Conservation (phyloP, 2,329 filamentous ascomycete genomes). For the Dactylellina haptotyla region DNA sequence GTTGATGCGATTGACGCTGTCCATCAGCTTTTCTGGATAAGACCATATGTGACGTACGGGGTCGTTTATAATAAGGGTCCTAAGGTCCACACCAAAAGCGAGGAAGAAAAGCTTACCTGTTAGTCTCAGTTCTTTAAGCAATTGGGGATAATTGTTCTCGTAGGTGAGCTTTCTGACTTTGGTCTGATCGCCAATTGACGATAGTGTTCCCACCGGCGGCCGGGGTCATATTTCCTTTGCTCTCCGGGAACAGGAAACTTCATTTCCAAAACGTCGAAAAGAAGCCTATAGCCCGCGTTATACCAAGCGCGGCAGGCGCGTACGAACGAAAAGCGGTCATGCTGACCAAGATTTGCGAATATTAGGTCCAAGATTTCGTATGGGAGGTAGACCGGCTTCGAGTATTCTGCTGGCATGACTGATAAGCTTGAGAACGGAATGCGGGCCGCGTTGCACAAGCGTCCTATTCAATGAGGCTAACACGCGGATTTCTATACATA, state of each 20-base stretch:
- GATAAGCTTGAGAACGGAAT: not conserved
- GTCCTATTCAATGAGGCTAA: not conserved
- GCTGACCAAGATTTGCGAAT: slow-evolving; percentile 10
- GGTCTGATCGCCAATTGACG: not conserved
- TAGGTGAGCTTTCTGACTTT: slow-evolving; percentile 30
- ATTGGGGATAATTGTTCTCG: not conserved
- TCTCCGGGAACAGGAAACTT: slow-evolving; percentile 20
- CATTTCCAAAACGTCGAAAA: slow-evolving; percentile 27
- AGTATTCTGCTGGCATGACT: slow-evolving; percentile 5
- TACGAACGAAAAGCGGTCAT: slow-evolving; percentile 30
- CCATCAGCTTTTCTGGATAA: slow-evolving; percentile 14
- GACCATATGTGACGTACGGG: slow-evolving; percentile 13
- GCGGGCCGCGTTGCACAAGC: not conserved
- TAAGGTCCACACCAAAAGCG: not conserved
- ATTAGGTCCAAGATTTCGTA: slow-evolving; percentile 29
- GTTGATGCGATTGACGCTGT: slow-evolving; percentile 14
- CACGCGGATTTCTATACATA: not conserved
- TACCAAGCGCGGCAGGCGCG: slow-evolving; percentile 37
- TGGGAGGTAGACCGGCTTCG: slow-evolving; percentile 34
- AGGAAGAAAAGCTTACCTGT: slow-evolving; percentile 27
- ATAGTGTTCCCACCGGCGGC: slow-evolving; percentile 14
- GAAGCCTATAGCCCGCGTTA: slow-evolving; percentile 8
- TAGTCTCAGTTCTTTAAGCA: slow-evolving; percentile 14
- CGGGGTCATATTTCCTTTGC: slow-evolving; percentile 7
- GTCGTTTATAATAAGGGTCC: slow-evolving; percentile 32